These are phyloP conservation scores for Rhododendron ferrugineum DNA, from an alignment of 148 eudicot species.

Conservation along the genomic window DNA sequence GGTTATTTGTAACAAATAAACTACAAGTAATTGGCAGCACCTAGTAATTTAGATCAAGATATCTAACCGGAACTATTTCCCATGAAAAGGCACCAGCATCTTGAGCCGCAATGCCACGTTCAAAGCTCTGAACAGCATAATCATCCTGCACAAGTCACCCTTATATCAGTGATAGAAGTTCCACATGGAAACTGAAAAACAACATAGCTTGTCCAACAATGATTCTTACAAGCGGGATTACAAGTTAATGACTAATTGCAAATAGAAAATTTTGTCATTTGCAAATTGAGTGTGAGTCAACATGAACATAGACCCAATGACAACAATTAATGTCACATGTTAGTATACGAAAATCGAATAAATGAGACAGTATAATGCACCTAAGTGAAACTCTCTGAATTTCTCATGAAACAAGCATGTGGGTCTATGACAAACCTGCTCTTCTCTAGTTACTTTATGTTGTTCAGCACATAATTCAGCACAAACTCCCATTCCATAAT, in stretches of 20 bases:
- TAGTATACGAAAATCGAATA: not conserved
- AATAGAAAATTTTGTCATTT: not conserved
- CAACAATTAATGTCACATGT: not conserved
- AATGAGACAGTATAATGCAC: not conserved
- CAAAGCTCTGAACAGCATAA: constrained; percentile 93
- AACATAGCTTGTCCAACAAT: not conserved
- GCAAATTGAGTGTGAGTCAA: not conserved
- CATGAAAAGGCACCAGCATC: constrained; percentile 77
- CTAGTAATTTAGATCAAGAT: constrained; percentile 1
- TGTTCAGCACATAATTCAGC: constrained; percentile 93
- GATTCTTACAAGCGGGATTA: not conserved
- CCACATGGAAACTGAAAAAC: not conserved
- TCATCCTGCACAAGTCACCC: constrained; percentile 53
- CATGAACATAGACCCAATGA: not conserved
- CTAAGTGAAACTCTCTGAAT: not conserved
- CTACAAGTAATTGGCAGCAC: not conserved
- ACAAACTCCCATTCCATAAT: constrained; percentile 87
- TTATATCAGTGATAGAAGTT: constrained; percentile 1
- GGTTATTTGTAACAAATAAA: not conserved
- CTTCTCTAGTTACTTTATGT: constrained; percentile 73
- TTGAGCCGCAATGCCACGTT: constrained; percentile 91
- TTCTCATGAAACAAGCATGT: not conserved
- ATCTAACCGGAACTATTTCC: constrained; percentile 91
- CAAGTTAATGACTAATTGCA: not conserved
- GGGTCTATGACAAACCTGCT: constrained; percentile 39